Conservation (phyloP, 2,329 filamentous ascomycete species). For the Fusarium sp. region DNA sequence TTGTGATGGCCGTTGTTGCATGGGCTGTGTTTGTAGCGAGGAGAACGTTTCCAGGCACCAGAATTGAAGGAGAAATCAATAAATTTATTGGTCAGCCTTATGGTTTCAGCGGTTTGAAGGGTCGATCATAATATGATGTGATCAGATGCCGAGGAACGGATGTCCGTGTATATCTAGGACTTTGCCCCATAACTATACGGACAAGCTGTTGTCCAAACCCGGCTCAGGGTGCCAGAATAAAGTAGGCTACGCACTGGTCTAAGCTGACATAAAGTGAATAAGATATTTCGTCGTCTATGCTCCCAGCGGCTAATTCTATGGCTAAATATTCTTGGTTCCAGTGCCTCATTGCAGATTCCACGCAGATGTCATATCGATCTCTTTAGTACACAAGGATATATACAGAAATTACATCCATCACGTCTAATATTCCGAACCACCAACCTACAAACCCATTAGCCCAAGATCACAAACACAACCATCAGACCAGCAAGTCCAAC, state of each 20-base stretch:
- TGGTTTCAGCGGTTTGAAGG: not conserved
- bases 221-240: not conserved
- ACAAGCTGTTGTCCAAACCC: too few species aligned
- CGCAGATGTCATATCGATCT: rapidly evolving
- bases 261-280: not conserved
- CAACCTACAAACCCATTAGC: conserved; percentile 36
- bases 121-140: not conserved
- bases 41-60: conserved; percentile 38
- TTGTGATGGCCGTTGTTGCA: conserved; percentile 48
- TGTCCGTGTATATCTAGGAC: not conserved
- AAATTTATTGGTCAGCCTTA: conserved; percentile 40
- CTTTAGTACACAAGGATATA: not conserved
- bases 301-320: too few species aligned
- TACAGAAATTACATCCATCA: not conserved
- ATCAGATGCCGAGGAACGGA: not conserved
- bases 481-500: not conserved
- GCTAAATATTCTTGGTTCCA: too few species aligned
- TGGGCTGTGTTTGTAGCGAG: conserved; percentile 43
- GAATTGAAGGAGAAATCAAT: conserved; percentile 9
- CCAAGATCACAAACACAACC: conserved; percentile 12
- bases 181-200: too few species aligned
- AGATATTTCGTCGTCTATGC: not conserved
- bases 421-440: not conserved
- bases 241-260: not conserved
- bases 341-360: too few species aligned